Conservation (phyloP, 1,284 basidiomycete species). For the Trichosporon sp. region DNA sequence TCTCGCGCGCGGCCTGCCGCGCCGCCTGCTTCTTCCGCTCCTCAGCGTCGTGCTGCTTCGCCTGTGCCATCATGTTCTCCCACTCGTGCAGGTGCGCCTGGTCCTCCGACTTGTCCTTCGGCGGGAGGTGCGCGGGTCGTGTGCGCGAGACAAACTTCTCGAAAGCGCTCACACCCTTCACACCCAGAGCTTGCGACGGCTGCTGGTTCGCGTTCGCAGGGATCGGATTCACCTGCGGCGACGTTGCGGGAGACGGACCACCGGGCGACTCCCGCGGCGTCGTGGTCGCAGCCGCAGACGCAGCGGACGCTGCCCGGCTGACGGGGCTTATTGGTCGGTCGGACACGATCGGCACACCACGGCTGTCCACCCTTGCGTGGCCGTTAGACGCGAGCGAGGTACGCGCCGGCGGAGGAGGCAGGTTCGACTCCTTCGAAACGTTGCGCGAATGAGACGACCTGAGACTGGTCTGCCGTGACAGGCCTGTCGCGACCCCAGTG, state of each 20-base stretch:
- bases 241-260: not conserved
- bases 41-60: constrained; percentile 37
- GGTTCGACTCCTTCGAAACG: not conserved
- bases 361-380: not conserved
- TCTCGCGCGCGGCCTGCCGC: constrained; percentile 35
- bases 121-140: constrained; percentile 74
- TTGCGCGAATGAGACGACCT: not conserved
- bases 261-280: not conserved
- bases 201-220: not conserved
- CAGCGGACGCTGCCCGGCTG: not conserved
- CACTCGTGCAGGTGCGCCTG: constrained; percentile 79
- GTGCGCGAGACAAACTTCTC: constrained; percentile 52
- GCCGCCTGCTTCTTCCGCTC: constrained; percentile 26
- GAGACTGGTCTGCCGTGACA: not conserved
- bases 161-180: constrained; percentile 38
- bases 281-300: not conserved
- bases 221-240: not conserved
- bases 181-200: constrained; percentile 23
- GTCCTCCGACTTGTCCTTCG: constrained; percentile 76
- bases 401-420: not conserved
- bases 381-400: not conserved
- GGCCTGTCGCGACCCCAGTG: not conserved
- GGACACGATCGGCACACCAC: not conserved
- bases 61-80: constrained; percentile 76
- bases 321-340: not conserved